These are phyloP conservation scores for Cyphellophora europaea DNA, from an alignment of 2,329 filamentous ascomycete species.

Conservation along the genomic window DNA sequence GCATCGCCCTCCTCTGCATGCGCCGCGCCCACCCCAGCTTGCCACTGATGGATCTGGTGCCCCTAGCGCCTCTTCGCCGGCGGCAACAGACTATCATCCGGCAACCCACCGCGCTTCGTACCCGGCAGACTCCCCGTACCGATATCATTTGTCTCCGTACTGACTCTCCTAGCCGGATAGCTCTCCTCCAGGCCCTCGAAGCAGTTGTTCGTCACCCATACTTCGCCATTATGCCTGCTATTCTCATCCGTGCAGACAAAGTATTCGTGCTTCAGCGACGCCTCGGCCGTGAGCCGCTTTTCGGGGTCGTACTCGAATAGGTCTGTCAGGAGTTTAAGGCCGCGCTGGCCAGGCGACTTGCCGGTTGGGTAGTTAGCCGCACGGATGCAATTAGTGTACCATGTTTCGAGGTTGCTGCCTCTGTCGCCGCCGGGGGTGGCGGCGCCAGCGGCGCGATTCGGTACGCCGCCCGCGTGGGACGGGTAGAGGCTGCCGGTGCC, in stretches of 20 bases:
- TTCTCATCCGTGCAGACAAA: constrained; percentile 55
- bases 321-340: constrained; percentile 70
- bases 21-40: too few species aligned
- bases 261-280: constrained; percentile 84
- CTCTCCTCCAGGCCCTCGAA: constrained; percentile 83
- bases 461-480: constrained; percentile 23
- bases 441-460: constrained; percentile 32
- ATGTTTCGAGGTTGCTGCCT: constrained; percentile 60
- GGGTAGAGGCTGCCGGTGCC: constrained; percentile 11
- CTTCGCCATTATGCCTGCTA: constrained; percentile 13
- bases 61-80: constrained; percentile 16
- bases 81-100: constrained; percentile 55
- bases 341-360: constrained; percentile 60
- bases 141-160: constrained; percentile 92
- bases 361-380: constrained; percentile 43
- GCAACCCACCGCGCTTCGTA: constrained; percentile 77
- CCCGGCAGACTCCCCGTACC: constrained; percentile 74
- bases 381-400: constrained; percentile 65
- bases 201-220: constrained; percentile 62
- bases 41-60: too few species aligned
- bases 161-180: constrained; percentile 84
- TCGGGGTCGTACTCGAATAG: constrained; percentile 89
- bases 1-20: too few species aligned
- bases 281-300: constrained; percentile 75
- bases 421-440: constrained; percentile 32